Evolutionary conservation across 495 filamentous ascomycete species (phyloP).

Genomic region (Podospora pseudoanserina): DNA sequence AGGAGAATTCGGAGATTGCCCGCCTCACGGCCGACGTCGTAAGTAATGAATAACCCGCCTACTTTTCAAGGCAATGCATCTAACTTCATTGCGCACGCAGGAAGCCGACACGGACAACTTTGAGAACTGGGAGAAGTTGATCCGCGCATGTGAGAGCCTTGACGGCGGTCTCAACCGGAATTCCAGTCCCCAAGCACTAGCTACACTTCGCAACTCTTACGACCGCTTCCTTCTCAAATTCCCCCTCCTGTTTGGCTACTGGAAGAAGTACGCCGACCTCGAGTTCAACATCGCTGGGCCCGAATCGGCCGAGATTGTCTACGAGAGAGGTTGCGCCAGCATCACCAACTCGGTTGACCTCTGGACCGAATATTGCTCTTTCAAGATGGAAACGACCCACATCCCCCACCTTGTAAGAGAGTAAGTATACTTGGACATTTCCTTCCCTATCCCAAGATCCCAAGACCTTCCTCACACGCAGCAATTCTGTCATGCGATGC

Average conservation of each 20-base stretch:
- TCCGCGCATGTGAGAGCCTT: conserved; percentile 73
- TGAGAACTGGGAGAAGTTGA: conserved; percentile 91
- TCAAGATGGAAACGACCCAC: conserved; percentile 97
- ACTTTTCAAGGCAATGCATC: background rate
- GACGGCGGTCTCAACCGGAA: conserved; percentile 96
- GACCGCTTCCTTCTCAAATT: conserved; percentile 95
- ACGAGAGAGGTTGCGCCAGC: conserved; percentile 91
- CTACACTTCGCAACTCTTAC: conserved; percentile 76
- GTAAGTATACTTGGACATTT: conserved; percentile 79
- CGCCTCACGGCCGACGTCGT: conserved; percentile 77
- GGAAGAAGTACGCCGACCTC: conserved; percentile 98
- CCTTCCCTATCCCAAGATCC: conserved; percentile 57
- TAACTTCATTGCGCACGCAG: conserved; percentile 30
- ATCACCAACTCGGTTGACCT: conserved; percentile 91
- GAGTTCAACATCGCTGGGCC: conserved; percentile 97
- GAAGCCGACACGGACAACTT: conserved; percentile 84
- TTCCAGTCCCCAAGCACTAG: conserved; percentile 90
- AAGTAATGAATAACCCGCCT: conserved; percentile 33
- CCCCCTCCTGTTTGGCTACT: conserved; percentile 94
- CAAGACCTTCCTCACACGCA: conserved; percentile 49
- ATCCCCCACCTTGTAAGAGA: conserved; percentile 95
- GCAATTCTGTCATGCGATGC: conserved; percentile 28
- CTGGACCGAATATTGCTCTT: conserved; percentile 94
- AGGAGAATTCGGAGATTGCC: conserved; percentile 80
- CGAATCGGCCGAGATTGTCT: conserved; percentile 98